Evolutionary conservation across 2,329 filamentous ascomycete genomes (phyloP).

Genomic region (Fusarium sp.): DNA sequence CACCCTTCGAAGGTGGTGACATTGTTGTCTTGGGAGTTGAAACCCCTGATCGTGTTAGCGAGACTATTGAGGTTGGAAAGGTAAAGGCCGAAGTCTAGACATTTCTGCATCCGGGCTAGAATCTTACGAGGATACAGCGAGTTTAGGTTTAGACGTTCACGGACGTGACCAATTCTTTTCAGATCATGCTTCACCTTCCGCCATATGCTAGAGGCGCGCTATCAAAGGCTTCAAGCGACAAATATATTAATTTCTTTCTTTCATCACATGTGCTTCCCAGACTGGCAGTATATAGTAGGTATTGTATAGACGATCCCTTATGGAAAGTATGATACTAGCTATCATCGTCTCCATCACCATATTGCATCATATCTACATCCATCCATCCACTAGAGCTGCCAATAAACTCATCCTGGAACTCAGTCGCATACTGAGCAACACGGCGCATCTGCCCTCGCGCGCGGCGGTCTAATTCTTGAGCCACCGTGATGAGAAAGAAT

Average conservation of each 20-base stretch:
- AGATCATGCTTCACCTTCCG: no score
- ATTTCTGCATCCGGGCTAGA: background rate
- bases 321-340: background rate
- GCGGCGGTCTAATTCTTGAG: background rate
- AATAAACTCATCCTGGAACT: background rate
- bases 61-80: background rate
- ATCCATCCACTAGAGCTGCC: background rate
- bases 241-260: no score
- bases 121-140: no score
- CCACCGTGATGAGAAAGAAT: conserved; percentile 11
- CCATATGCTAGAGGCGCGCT: no score
- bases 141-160: no score
- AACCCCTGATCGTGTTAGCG: background rate
- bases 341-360: background rate
- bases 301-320: no score
- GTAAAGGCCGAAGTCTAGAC: background rate
- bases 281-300: no score
- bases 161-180: no score
- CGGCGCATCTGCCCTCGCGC: background rate
- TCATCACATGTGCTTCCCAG: no score
- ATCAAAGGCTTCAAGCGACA: no score
- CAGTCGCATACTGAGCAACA: background rate
- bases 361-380: background rate
- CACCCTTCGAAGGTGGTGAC: conserved; percentile 16
- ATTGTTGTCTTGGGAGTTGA: conserved; percentile 15